A percentile compares a stretch with the other conserved stretches of the same genome.
These are phyloP conservation scores for Exophiala lecanii-corni DNA, from an alignment of 2,329 filamentous ascomycete species.

Conservation along the genomic window DNA sequence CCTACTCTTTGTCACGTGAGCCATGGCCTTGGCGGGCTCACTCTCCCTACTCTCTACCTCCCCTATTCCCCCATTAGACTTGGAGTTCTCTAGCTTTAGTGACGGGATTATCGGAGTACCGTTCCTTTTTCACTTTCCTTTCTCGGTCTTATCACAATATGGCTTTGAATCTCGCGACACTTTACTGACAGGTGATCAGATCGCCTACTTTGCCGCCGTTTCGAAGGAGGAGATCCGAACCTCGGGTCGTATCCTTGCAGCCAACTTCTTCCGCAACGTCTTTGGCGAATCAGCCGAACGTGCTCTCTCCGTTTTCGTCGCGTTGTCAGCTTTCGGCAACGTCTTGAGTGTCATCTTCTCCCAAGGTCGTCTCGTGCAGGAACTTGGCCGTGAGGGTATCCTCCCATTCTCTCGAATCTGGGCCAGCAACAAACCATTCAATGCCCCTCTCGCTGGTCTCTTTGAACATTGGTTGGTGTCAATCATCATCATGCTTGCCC, in stretches of 20 bases:
- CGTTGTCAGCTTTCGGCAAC: slow-evolving; percentile 53
- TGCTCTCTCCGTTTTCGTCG: slow-evolving; percentile 44
- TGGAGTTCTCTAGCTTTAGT: too few species aligned
- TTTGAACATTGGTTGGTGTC: slow-evolving; percentile 65
- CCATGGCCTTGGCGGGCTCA: too few species aligned
- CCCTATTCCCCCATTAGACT: too few species aligned
- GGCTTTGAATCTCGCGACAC: too few species aligned
- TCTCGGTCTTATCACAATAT: too few species aligned
- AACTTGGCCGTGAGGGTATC: slow-evolving; percentile 66
- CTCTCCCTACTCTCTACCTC: too few species aligned
- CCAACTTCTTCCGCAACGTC: slow-evolving; percentile 55
- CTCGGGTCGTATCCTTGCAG: slow-evolving; percentile 53
- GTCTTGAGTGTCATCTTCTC: slow-evolving; percentile 55
- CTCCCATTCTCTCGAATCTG: slow-evolving; percentile 63
- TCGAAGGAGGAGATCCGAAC: slow-evolving; percentile 52
- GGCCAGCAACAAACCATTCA: slow-evolving; percentile 65
- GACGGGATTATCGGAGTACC: too few species aligned
- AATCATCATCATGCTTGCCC: slow-evolving; percentile 60
- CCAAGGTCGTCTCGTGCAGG: slow-evolving; percentile 51
- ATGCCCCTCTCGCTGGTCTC: slow-evolving; percentile 41
- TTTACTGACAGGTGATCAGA: slow-evolving; percentile 16
- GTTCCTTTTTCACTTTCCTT: too few species aligned
- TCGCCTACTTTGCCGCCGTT: slow-evolving; percentile 57
- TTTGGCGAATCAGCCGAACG: slow-evolving; percentile 43
- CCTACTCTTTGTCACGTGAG: too few species aligned